A percentile compares a stretch with the other conserved stretches of the same genome.
phyloP scores from a whole-genome alignment of 306 rosid genomes.

The Citrullus colocynthis region DNA sequence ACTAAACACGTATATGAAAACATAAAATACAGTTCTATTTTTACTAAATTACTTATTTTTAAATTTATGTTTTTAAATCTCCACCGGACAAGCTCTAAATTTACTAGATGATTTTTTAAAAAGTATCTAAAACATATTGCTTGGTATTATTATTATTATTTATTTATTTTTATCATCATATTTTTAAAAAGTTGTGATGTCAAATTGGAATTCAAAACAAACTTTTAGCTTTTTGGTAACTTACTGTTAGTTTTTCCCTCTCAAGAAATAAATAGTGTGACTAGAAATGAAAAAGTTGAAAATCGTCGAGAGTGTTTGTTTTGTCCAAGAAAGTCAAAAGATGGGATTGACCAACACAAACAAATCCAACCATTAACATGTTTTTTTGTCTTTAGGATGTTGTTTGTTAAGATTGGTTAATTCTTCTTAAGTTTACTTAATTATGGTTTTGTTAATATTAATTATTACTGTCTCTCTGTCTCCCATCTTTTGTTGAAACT shows the following conservation, averaged over 20 bases:
- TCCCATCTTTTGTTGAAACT: background rate
- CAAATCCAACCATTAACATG: background rate
- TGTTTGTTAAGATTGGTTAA: background rate
- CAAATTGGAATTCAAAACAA: background rate
- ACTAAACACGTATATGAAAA: too few relatives aligned
- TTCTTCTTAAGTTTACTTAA: background rate
- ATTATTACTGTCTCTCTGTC: background rate
- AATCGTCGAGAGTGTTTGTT: background rate
- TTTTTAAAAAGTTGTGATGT: background rate
- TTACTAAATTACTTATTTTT: too few relatives aligned
- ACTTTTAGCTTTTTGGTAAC: background rate
- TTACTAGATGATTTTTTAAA: too few relatives aligned
- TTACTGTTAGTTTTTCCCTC: background rate
- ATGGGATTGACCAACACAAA: background rate
- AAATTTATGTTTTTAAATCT: too few relatives aligned
- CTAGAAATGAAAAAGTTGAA: background rate
- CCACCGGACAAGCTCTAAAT: too few relatives aligned
- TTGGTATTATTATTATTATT: too few relatives aligned
- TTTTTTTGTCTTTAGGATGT: background rate
- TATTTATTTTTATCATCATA: too few relatives aligned
- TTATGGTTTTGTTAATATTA: background rate
- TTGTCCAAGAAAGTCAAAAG: constrained; percentile 1
- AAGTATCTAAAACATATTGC: too few relatives aligned
- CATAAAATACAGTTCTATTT: too few relatives aligned
- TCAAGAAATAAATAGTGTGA: background rate